Evolutionary conservation across 2,329 filamentous ascomycete genomes (phyloP).

Genomic region (Exserohilum rostratum): DNA sequence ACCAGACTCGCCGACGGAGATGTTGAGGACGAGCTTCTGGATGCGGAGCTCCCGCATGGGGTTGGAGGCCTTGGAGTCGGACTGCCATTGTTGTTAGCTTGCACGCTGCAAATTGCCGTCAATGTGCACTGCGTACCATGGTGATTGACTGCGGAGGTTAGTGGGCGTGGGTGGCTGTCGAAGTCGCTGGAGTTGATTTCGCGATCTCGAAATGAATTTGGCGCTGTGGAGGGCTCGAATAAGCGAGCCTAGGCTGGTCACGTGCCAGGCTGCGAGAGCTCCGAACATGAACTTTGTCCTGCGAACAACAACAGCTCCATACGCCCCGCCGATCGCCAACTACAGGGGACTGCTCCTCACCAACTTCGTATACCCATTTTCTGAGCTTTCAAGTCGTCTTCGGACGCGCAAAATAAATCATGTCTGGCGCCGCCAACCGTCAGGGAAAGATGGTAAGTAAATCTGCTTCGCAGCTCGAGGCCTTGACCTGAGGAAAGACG

Average conservation of each 20-base stretch:
- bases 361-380: constrained; percentile 4
- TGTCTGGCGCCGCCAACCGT: constrained; percentile 69
- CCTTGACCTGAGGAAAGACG: constrained; percentile 49
- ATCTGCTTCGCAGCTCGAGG: constrained; percentile 44
- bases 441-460: constrained; percentile 98
- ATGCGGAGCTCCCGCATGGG: constrained; percentile 99
- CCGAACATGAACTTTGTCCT: constrained; percentile 25
- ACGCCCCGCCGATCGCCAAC: constrained; percentile 28
- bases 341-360: constrained; percentile 20
- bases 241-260: constrained; percentile 22
- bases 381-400: constrained; percentile 47
- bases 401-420: constrained; percentile 50
- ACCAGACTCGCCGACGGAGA: constrained; percentile 99
- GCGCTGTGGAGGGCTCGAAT: constrained; percentile 26
- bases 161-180: constrained; percentile 41
- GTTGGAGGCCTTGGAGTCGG: constrained; percentile 77
- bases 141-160: constrained; percentile 47
- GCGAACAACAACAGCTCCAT: constrained; percentile 30
- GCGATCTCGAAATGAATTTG: constrained; percentile 26
- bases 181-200: constrained; percentile 35
- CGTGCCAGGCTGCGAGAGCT: constrained; percentile 21
- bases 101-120: constrained; percentile 10
- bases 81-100: constrained; percentile 39
- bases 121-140: constrained; percentile 43
- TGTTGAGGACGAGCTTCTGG: constrained; percentile 99